Conservation (phyloP, 2,329 filamentous ascomycete species). For the Fusarium pseudocircinatum region DNA sequence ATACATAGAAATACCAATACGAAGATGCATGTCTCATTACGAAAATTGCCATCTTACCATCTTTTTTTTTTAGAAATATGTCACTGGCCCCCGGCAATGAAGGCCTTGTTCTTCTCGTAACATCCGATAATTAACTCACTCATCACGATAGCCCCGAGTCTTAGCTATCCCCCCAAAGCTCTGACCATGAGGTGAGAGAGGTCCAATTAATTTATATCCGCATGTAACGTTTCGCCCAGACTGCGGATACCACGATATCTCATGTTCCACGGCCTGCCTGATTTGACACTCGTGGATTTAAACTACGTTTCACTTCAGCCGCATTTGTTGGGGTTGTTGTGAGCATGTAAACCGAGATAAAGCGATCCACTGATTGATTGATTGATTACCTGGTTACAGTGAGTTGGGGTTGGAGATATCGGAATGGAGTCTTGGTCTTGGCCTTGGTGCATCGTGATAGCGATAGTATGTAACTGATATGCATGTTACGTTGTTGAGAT, state of each 20-base stretch:
- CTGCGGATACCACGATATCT: constrained; percentile 16
- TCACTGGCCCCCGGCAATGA: neutral
- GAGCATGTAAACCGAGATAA: constrained; percentile 7
- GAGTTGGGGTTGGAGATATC: neutral
- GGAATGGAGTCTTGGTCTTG: neutral
- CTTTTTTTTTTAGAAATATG: neutral
- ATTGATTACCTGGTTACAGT: neutral
- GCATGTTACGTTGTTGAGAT: neutral
- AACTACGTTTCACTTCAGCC: constrained; percentile 2
- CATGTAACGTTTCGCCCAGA: constrained; percentile 36
- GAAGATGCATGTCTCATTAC: constrained; percentile 2
- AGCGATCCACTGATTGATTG: neutral
- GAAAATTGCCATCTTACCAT: neutral
- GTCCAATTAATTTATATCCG: constrained; percentile 25
- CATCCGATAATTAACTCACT: constrained; percentile 4
- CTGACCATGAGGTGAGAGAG: constrained; percentile 2
- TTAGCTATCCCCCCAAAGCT: constrained; percentile 5
- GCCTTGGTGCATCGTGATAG: neutral
- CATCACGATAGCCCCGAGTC: constrained; percentile 4
- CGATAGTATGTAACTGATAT: neutral
- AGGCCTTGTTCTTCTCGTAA: constrained; percentile 16
- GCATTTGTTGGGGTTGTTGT: neutral
- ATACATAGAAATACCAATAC: constrained; percentile 11
- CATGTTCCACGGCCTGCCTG: neutral
- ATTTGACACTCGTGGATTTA: constrained; percentile 3